Conservation (phyloP, 257 asterid species). For the Vinca minor region DNA sequence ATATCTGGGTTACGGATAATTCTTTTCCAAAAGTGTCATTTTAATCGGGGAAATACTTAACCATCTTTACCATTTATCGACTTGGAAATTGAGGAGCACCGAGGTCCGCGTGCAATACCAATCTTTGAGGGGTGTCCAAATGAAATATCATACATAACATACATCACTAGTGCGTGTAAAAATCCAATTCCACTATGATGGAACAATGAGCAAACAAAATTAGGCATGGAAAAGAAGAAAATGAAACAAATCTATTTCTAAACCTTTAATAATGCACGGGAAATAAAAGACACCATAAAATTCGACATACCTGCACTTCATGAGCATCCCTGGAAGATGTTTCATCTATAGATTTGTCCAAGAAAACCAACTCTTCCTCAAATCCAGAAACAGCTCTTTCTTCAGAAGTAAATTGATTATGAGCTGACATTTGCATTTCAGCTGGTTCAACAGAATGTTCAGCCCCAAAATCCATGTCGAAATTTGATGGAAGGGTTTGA, state of each 20-base stretch:
- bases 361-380: slow-evolving; percentile 31
- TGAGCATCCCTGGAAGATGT: slow-evolving; percentile 27
- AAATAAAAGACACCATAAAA: slow-evolving; percentile 1
- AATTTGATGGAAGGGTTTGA: slow-evolving; percentile 12
- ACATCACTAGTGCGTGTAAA: background rate
- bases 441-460: no score
- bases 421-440: no score
- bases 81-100: background rate
- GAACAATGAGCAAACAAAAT: background rate
- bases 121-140: background rate
- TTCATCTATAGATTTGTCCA: slow-evolving; percentile 29
- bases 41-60: background rate
- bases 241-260: background rate
- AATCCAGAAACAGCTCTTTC: slow-evolving; percentile 28
- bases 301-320: slow-evolving; percentile 44
- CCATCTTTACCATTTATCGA: background rate
- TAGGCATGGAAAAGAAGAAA: background rate
- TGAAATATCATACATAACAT: background rate
- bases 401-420: slow-evolving; percentile 24
- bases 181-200: background rate
- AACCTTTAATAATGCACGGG: background rate
- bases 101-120: background rate
- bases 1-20: background rate
- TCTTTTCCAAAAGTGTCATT: background rate
- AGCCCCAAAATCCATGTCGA: no score